phyloP scores from a whole-genome alignment of 371 early-diverging fungal genomes.

The Mucor plumbeus region DNA sequence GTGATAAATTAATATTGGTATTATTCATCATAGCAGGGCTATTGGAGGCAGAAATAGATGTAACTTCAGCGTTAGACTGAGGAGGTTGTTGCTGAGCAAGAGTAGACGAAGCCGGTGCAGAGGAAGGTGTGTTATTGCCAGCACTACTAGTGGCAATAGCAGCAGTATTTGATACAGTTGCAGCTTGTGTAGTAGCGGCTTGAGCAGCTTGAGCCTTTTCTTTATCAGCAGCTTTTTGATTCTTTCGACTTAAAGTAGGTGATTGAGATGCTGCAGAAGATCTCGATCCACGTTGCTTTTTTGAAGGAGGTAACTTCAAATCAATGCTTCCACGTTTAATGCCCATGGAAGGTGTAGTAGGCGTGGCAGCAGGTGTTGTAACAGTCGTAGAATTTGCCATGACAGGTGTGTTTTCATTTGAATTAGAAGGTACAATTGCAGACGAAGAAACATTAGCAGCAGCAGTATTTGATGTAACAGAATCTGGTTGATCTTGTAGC shows the following conservation, averaged over 20 bases:
- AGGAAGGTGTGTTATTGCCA: not conserved
- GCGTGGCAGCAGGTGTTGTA: slow-evolving; percentile 5
- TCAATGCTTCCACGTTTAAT: slow-evolving; percentile 52
- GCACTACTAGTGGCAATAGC: too few relatives aligned
- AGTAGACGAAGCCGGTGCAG: not conserved
- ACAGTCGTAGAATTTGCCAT: slow-evolving; percentile 6
- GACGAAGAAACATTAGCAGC: not conserved
- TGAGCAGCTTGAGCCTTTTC: not conserved
- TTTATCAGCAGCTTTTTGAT: slow-evolving; percentile 15
- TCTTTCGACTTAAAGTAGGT: slow-evolving; percentile 28
- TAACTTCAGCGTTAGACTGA: not conserved
- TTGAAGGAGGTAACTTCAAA: slow-evolving; percentile 45
- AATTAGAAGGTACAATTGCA: not conserved
- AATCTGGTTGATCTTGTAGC: slow-evolving; percentile 9
- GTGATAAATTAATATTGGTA: not conserved
- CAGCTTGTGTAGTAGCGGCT: not conserved
- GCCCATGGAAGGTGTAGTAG: slow-evolving; percentile 14
- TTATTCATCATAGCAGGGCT: slow-evolving; percentile 14
- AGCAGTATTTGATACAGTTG: too few relatives aligned
- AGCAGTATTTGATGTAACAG: not conserved
- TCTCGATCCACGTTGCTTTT: slow-evolving; percentile 39
- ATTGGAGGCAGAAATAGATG: slow-evolving; percentile 13
- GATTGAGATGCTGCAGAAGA: slow-evolving; percentile 20
- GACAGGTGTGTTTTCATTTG: slow-evolving; percentile 14
- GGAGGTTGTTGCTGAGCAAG: slow-evolving; percentile 14